phyloP scores from a whole-genome alignment of 768 basidiomycete genomes.

The Gyrodon lividus region DNA sequence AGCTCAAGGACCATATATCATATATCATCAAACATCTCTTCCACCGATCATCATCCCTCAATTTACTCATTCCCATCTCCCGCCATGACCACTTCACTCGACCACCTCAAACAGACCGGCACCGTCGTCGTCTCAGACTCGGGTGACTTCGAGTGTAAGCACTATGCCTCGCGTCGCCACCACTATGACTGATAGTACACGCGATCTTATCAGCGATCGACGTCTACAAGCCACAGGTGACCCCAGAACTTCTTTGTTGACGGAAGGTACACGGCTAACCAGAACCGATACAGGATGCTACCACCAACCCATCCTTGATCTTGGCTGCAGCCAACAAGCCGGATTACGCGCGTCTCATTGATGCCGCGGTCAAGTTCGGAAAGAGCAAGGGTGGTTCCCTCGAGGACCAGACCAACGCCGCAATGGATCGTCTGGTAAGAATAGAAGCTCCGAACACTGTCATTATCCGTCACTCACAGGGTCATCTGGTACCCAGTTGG shows the following conservation, averaged over 20 bases:
- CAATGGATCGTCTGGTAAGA: slow-evolving; percentile 86
- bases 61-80: slow-evolving; percentile 18
- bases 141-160: slow-evolving; percentile 85
- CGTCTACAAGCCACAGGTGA: slow-evolving; percentile 91
- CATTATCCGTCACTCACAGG: slow-evolving; percentile 7
- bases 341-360: slow-evolving; percentile 78
- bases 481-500: slow-evolving; percentile 81
- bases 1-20: slow-evolving; percentile 4
- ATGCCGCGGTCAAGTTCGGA: slow-evolving; percentile 68
- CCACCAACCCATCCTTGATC: slow-evolving; percentile 96
- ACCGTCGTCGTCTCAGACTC: slow-evolving; percentile 98
- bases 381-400: slow-evolving; percentile 80
- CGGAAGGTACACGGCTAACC: slow-evolving; percentile 1
- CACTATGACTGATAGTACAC: slow-evolving; percentile 26
- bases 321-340: slow-evolving; percentile 90
- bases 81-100: slow-evolving; percentile 79
- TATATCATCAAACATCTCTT: slow-evolving; percentile 18
- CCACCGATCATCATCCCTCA: neutral
- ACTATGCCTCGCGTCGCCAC: neutral
- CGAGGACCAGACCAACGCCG: slow-evolving; percentile 73
- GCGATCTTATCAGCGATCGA: slow-evolving; percentile 70
- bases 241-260: slow-evolving; percentile 18
- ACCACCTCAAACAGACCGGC: slow-evolving; percentile 84
- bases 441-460: slow-evolving; percentile 12
- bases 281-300: slow-evolving; percentile 72